Conservation (phyloP, 164 flowering plant species). For the Nymphaea thermarum region DNA sequence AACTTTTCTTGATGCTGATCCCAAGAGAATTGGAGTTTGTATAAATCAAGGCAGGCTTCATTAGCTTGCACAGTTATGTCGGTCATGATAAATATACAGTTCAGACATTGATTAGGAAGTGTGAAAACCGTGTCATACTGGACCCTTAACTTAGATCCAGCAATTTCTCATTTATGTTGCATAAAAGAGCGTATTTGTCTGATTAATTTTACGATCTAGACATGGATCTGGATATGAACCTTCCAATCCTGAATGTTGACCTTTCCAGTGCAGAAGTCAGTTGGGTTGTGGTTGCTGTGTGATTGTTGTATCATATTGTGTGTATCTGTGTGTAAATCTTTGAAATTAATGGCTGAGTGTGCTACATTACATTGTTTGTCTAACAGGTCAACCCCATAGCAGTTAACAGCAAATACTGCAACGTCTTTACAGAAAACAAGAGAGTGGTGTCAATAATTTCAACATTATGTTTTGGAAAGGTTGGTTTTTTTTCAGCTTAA, state of each 20-base stretch:
- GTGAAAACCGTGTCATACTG: too few relatives aligned
- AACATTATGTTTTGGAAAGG: slow-evolving; percentile 81
- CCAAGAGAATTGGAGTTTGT: too few relatives aligned
- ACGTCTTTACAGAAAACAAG: slow-evolving; percentile 96
- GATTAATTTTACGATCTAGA: too few relatives aligned
- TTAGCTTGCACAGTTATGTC: too few relatives aligned
- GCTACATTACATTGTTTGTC: background rate
- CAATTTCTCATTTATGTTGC: too few relatives aligned
- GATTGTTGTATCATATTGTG: background rate
- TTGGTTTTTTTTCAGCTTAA: slow-evolving; percentile 17
- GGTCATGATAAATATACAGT: too few relatives aligned
- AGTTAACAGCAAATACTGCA: slow-evolving; percentile 90
- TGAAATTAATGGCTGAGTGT: background rate
- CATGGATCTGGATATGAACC: too few relatives aligned
- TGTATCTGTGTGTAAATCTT: background rate
- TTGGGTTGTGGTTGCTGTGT: background rate
- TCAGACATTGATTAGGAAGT: too few relatives aligned
- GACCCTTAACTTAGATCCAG: too few relatives aligned
- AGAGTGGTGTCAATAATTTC: slow-evolving; percentile 73
- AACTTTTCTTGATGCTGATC: too few relatives aligned
- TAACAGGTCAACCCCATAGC: slow-evolving; percentile 91
- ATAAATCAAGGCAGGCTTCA: too few relatives aligned
- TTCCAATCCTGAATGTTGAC: background rate
- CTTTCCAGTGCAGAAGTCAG: background rate
- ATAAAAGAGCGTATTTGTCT: too few relatives aligned